Evolutionary conservation across 2,329 filamentous ascomycete species (phyloP), one percentile per base, ranked within the genome.

Genomic region (Penicillium sp.): DNA sequence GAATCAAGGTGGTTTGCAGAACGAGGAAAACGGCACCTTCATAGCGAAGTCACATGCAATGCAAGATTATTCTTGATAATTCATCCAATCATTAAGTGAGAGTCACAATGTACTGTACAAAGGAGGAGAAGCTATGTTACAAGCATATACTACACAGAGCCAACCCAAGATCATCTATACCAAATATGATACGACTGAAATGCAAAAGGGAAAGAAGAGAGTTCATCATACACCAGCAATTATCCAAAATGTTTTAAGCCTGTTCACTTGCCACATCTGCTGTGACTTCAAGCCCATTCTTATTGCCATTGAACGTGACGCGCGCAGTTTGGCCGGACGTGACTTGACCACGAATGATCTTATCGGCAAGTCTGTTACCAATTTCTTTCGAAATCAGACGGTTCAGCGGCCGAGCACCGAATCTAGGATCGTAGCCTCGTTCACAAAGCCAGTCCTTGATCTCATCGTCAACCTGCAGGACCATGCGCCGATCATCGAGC

Each of bases 371-470:
- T 3, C 88, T 85, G 75, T 97, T 97, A 63, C 91, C 90, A 67
- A 99, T 92, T 78, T 97, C 88, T 71, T 90, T 96, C 23, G 91
- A 88, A 67, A 98, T 97, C 56, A 98, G 85, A 44, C 95, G 85
- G 76, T 98, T 97, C 35, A 98, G 83, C 30, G 95, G 95, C 7
- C 95, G 85, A 7, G 95, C 95, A 65, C 95, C 95, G 74, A 92
- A 98, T 71, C 89, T 90, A 23, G 94, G 92, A 72, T 97, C 92
- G 74, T 98, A 98, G 2, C 94, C 94, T 66, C 88, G 87, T 65
- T 95, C 90, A 46, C 92, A 93, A 6, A 98, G 86, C 93, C 93
- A 98, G 65, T 90, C 84, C 72, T 91, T 91, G 47, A 93, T 91
- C 3, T 90, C 82, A 50, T 88, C 81, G 11, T 88, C 83, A 3